Evolutionary conservation across 495 filamentous ascomycete genomes (phyloP).

Genomic region (Annulohypoxylon moriforme): DNA sequence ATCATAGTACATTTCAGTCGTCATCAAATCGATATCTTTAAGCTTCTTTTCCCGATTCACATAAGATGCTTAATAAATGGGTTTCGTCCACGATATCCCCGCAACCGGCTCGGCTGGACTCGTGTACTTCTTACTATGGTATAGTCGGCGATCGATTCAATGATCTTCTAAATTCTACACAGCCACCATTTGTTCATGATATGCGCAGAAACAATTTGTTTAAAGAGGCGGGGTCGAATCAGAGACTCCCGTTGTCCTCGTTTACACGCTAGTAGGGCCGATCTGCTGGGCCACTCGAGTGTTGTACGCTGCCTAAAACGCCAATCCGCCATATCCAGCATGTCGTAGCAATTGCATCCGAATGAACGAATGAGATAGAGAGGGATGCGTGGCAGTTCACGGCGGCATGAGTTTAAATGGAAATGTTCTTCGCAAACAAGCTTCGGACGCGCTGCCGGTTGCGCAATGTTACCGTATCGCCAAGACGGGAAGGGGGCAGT

Average conservation of each 20-base stretch:
- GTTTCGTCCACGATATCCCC: conserved; percentile 12
- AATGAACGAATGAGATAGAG: conserved; percentile 24
- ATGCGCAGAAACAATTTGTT: neutral
- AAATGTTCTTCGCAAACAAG: conserved; percentile 9
- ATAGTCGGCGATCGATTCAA: neutral
- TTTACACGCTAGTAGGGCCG: conserved; percentile 7
- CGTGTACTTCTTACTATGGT: neutral
- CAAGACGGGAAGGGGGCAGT: conserved; percentile 34
- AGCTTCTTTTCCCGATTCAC: neutral
- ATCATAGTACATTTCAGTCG: no score
- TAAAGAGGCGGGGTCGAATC: conserved; percentile 18
- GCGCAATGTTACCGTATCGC: conserved; percentile 28
- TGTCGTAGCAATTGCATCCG: neutral
- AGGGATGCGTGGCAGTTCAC: conserved; percentile 37
- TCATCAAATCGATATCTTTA: neutral
- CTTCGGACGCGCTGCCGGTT: conserved; percentile 23
- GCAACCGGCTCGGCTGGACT: neutral
- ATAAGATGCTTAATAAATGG: conserved; percentile 1
- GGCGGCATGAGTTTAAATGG: conserved; percentile 14
- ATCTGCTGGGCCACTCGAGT: neutral
- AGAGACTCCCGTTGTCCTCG: neutral
- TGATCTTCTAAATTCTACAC: conserved; percentile 1
- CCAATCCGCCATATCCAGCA: conserved; percentile 17
- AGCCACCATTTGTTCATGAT: conserved; percentile 8
- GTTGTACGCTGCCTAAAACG: conserved; percentile 15